Percentiles rank a stretch among this genome's conserved stretches.
These are phyloP conservation scores for Setaria viridis DNA, from an alignment of 202 grass and related monocot species.

Conservation along the genomic window DNA sequence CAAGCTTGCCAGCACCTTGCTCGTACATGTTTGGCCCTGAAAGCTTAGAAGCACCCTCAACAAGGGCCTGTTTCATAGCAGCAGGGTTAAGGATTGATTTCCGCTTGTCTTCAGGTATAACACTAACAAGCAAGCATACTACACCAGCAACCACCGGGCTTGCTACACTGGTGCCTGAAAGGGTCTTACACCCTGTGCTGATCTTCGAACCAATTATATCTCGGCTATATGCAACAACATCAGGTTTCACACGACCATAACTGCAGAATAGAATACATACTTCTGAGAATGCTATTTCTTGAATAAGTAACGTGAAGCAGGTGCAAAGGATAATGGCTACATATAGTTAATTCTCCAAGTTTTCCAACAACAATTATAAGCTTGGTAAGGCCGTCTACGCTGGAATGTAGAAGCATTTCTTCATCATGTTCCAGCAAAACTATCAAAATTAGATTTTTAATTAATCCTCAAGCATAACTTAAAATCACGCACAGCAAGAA, in stretches of 20 bases:
- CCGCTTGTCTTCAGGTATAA: constrained; percentile 74
- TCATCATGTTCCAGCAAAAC: constrained; percentile 7
- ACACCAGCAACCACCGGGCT: constrained; percentile 95
- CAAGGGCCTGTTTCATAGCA: constrained; percentile 96
- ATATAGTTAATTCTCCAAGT: constrained; percentile 3
- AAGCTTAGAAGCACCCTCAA: constrained; percentile 97
- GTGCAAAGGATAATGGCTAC: constrained; percentile 3
- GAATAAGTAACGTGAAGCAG: constrained; percentile 4
- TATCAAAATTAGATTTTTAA: neutral
- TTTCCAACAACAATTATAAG: constrained; percentile 5
- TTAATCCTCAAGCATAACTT: neutral
- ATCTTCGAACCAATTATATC: constrained; percentile 99
- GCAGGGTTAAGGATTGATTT: constrained; percentile 88
- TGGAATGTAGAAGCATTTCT: constrained; percentile 12
- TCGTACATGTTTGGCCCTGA: constrained; percentile 96
- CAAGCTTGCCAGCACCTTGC: constrained; percentile 91
- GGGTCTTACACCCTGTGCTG: constrained; percentile 97
- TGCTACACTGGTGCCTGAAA: constrained; percentile 97
- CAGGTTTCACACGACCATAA: constrained; percentile 98
- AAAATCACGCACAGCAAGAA: neutral
- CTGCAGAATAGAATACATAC: constrained; percentile 57
- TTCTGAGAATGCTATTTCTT: constrained; percentile 41
- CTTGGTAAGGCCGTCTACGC: constrained; percentile 1
- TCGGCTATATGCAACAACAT: constrained; percentile 94
- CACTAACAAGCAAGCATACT: constrained; percentile 92